Evolutionary conservation across 2,329 filamentous ascomycete genomes (phyloP), one percentile per base, ranked within the genome.

Genomic region (Alternaria ventricosa): DNA sequence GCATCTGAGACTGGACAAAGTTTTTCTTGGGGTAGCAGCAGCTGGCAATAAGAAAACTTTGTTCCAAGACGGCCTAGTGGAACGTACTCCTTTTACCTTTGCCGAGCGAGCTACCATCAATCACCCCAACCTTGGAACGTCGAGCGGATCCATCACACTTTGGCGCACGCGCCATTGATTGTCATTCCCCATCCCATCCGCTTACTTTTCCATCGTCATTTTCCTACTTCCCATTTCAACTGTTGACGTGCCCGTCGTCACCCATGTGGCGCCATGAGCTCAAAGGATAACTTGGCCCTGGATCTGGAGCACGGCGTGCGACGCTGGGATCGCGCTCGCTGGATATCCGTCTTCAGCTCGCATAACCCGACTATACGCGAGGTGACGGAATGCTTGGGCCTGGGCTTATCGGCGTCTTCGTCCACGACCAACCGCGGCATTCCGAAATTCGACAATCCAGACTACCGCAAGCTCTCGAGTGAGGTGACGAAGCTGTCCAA

Each of bases 351-450:
- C 60, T 79, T 79, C 70, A 76, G 72, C 63, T 76, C 73, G 65
- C 77, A 79, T 70, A 76, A 74, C 54, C 77, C 77, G 57, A 79
- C 77, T 60, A 78, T 79, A 64, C 77, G 77, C 67, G 75, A 79
- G 65, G 75, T 79, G 27, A 78, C 76, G 46, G 77, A 79, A 65
- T 77, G 74, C 61, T 66, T 79, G 53, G 77, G 77, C 47, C 69
- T 79, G 49, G 75, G 75, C 64, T 64, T 78, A 46, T 76, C 74
- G 20, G 74, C 76, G 50, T 76, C 75, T n/a, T 74, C 72, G 61
- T 76, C 73, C 22, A 78, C 74, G 50, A 78, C 76, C 47, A 78
- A 78, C 64, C 75, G 76, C 59, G 77, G 77, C 67, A 79, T 79
- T 57, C 76, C 76, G 60, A 79, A 79, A 54, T 79, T 79, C 71